phyloP scores from a whole-genome alignment of 2,329 filamentous ascomycete species.

The Trichoderma harzianum region DNA sequence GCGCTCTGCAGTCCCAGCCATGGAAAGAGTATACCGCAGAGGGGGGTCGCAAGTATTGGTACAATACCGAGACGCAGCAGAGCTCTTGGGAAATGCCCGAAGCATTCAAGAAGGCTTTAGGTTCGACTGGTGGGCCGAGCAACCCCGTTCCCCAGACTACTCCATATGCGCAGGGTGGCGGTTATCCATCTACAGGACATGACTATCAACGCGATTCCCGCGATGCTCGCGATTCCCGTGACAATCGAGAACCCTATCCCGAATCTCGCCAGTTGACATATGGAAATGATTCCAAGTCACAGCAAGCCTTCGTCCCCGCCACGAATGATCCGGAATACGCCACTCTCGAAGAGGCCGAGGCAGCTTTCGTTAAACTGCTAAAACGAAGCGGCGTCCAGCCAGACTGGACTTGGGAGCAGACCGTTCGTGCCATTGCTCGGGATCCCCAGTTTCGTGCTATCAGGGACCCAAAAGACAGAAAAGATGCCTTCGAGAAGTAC shows the following conservation, averaged over 20 bases:
- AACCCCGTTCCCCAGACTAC: slow-evolving; percentile 40
- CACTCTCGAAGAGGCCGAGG: slow-evolving; percentile 82
- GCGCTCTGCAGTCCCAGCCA: slow-evolving; percentile 74
- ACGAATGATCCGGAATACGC: slow-evolving; percentile 74
- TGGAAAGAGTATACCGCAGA: slow-evolving; percentile 92
- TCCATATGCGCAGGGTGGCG: slow-evolving; percentile 43
- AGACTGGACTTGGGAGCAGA: slow-evolving; percentile 90
- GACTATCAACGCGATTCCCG: slow-evolving; percentile 36
- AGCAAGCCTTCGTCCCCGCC: slow-evolving; percentile 59
- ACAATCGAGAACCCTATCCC: slow-evolving; percentile 38
- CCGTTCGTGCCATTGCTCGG: slow-evolving; percentile 79
- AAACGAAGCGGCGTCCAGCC: slow-evolving; percentile 80
- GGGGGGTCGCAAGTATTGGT: slow-evolving; percentile 91
- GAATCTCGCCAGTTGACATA: slow-evolving; percentile 59
- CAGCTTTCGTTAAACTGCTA: slow-evolving; percentile 87
- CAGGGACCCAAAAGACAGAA: slow-evolving; percentile 87
- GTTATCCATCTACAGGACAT: slow-evolving; percentile 35
- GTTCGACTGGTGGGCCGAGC: slow-evolving; percentile 48
- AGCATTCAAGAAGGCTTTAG: slow-evolving; percentile 70
- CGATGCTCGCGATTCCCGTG: slow-evolving; percentile 25
- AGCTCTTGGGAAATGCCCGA: slow-evolving; percentile 96
- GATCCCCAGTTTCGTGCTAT: slow-evolving; percentile 91
- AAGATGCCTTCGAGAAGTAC: slow-evolving; percentile 91
- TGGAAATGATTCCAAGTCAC: slow-evolving; percentile 53
- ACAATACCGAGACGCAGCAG: slow-evolving; percentile 85